Base-by-base conservation (phyloP, 2,329 filamentous ascomycete genomes). In the Venturia effusa region DNA sequence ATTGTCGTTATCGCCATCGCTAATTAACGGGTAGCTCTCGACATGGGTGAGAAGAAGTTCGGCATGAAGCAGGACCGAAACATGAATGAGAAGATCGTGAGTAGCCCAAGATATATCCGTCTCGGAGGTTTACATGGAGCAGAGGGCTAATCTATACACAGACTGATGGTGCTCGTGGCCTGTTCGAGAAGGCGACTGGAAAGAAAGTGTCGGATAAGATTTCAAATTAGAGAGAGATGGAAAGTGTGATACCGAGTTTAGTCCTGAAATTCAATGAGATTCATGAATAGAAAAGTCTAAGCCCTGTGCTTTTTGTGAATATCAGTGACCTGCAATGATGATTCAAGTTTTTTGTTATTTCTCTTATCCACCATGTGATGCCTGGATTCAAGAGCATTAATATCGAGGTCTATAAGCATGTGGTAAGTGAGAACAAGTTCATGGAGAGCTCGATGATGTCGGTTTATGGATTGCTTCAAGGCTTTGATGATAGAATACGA, bases 191-290 rank as follows among this genome's bases (percentile, higher is more conserved):
- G 57, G 30, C 37, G 17, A 65, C 64, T 41, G 64, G 64, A 22
- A 64, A 64, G 62, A 61, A 65, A 22, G 64, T 65, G 24, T 40
- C 64, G 27, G 57, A 64, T 41, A 65, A 65, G 64, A 41, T 65
- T 15, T 65, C 64, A 24, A 65, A 65, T 54, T 65, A 65, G 39
- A 63, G 13, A n/a, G 4, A 37, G 59, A 27, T 60, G 15, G 37
- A n/a, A n/a, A 8, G 17, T 10, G 34, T 34, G 51, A 57, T 57
- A 57, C 30, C 51, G 27, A 34, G 10, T 5, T 57, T 34, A 10
- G 34, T 55, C 6, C 4, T 19, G 3, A 34, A 30, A 57, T n/a
- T 19, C 19, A 57, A 57, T 57, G 51, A 34, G 2, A 39, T 39
- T 4, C 11, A 39, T 10, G 34, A 37, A 6, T 37, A 37, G 34